These are phyloP conservation scores for Pseudoscleropodium purum DNA, from an alignment of 225 moss, liverwort and hornwort species.

Conservation along the genomic window DNA sequence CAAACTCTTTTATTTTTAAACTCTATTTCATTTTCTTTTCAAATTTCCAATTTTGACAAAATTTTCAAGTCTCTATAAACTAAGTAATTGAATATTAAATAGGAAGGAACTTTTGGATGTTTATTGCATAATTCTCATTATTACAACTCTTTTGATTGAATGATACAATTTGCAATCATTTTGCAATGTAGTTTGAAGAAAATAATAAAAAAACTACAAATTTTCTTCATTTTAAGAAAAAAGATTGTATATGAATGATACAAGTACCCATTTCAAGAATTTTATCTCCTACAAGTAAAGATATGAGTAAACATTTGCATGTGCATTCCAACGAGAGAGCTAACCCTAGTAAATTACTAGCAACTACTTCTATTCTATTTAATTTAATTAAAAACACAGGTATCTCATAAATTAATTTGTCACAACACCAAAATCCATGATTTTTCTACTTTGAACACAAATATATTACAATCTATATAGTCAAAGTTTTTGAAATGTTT, in stretches of 20 bases:
- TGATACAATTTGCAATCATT: background rate
- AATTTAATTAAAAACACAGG: background rate
- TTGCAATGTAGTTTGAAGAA: background rate
- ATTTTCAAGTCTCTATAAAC: background rate
- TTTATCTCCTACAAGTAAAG: background rate
- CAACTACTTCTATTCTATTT: background rate
- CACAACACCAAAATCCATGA: too few relatives aligned
- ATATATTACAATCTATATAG: too few relatives aligned
- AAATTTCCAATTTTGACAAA: background rate
- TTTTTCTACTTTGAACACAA: too few relatives aligned
- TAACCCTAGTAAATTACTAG: background rate
- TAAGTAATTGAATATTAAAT: background rate
- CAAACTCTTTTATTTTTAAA: background rate
- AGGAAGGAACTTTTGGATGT: background rate
- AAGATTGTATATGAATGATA: fast-evolving
- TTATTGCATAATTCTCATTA: background rate
- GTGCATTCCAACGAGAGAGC: background rate
- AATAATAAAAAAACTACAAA: background rate
- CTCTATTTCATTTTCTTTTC: background rate
- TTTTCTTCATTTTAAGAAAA: background rate
- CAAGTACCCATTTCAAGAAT: fast-evolving
- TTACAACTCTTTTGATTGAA: background rate
- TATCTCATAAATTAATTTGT: too few relatives aligned
- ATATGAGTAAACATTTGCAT: background rate
- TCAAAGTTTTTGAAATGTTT: too few relatives aligned